Base-by-base conservation (phyloP, 73 alveolate species). In the Diophrys sp. region DNA sequence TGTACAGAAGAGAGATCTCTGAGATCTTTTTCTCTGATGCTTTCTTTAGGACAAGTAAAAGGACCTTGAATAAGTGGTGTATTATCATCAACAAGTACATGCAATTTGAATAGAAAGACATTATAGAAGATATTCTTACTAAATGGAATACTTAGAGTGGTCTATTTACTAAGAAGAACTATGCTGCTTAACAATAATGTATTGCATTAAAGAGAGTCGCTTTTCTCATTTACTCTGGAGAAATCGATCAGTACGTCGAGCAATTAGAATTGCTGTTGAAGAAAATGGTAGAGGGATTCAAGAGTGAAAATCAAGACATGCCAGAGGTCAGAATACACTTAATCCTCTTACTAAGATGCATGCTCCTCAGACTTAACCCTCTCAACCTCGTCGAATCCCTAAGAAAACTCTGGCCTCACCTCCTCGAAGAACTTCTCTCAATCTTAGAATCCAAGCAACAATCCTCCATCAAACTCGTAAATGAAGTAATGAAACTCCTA, bases 321-420 rank as follows among this genome's bases (percentile, higher is more conserved):
- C 86, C 89, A 0, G 81, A 89, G 33, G 71, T 92, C 68, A 74
- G 89, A 74, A 85, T 88, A 73, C 93, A 91, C 70, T 79, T 89
- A 70, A 88, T 92, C 91, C 81, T 92, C 77, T 80, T 92, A 84
- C 29, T 90, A 28, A 84, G 97, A 80, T 87, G 89, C 14, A 76
- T 92, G 87, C 83, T 92, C 73, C 71, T 92, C 55, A 81, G 97
- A 88, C 79, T 92, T 68, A 81, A 86, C 54, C 74, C 87, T 54
- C 88, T 81, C 54, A 83, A 85, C 68, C 78, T 92, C 78, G 89
- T 88, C 0, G 97, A 92, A 67, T 82, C 88, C 70, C 80, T 92
- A 31, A 88, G 95, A 67, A 93, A 88, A 44, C 83, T 92, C 62
- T 92, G 97, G 97, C 97, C 97, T 18, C 88, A 89, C 70, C 82